Percentiles rank a stretch among this genome's conserved stretches.
Evolutionary conservation across 2,329 filamentous ascomycete species (phyloP).

Genomic region (Neospermospora avenae): DNA sequence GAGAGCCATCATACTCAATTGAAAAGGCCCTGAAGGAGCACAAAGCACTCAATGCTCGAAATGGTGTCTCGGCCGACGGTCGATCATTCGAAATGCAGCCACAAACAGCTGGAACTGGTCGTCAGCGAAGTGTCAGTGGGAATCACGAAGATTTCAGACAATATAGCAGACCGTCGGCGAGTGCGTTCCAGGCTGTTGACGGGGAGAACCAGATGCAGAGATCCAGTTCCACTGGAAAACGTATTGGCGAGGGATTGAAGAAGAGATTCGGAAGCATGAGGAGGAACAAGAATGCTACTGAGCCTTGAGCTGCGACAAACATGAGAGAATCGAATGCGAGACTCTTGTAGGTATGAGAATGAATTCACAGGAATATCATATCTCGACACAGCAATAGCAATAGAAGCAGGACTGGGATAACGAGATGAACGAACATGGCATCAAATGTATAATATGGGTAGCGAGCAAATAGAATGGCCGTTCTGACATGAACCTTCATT

Average conservation of each 20-base stretch:
- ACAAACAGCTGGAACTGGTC: conserved; percentile 30
- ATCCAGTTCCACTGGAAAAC: conserved; percentile 40
- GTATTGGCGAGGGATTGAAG: conserved; percentile 50
- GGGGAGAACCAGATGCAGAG: conserved; percentile 22
- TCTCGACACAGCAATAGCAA: background rate
- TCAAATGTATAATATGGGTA: conserved; percentile 8
- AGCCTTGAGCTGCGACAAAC: background rate
- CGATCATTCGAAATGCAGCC: conserved; percentile 50
- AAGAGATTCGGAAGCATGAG: conserved; percentile 52
- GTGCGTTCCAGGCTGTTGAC: conserved; percentile 13
- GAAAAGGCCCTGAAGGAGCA: conserved; percentile 65
- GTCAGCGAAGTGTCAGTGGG: conserved; percentile 45
- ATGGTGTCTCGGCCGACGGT: conserved; percentile 29
- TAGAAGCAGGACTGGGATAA: background rate
- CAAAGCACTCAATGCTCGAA: conserved; percentile 39
- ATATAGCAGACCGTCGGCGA: conserved; percentile 2
- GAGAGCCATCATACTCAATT: conserved; percentile 69
- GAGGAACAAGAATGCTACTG: conserved; percentile 35
- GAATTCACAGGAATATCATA: conserved; percentile 4
- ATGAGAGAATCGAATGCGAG: background rate
- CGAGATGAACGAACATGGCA: background rate
- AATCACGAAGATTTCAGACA: conserved; percentile 9
- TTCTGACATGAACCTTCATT: background rate
- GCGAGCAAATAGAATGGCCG: background rate
- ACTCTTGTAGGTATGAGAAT: background rate